These are phyloP conservation scores for Neocucurbitaria cava DNA, from an alignment of 2,329 filamentous ascomycete species.

Conservation along the genomic window DNA sequence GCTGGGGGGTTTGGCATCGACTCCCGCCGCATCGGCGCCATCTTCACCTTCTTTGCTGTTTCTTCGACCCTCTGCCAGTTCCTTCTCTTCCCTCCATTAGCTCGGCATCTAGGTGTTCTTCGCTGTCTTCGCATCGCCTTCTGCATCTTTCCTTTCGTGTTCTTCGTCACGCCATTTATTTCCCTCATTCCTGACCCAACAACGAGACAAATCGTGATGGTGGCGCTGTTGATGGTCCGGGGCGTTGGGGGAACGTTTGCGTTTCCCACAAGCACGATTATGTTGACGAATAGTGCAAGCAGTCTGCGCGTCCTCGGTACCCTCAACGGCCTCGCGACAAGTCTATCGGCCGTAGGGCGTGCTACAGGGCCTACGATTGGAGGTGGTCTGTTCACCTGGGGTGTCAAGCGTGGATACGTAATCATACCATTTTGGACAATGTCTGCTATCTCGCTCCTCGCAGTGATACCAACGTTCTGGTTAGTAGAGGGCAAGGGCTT, in stretches of 20 bases:
- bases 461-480: slow-evolving; percentile 75
- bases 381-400: slow-evolving; percentile 76
- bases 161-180: slow-evolving; percentile 82
- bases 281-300: slow-evolving; percentile 84
- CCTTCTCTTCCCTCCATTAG: slow-evolving; percentile 79
- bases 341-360: slow-evolving; percentile 79
- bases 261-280: slow-evolving; percentile 88
- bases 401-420: slow-evolving; percentile 76
- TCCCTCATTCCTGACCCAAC: slow-evolving; percentile 63
- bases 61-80: slow-evolving; percentile 85
- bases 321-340: slow-evolving; percentile 88
- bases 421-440: slow-evolving; percentile 84
- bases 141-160: slow-evolving; percentile 74
- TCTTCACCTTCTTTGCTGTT: slow-evolving; percentile 85
- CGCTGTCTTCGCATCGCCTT: slow-evolving; percentile 74
- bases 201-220: slow-evolving; percentile 66
- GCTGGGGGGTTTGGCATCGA: slow-evolving; percentile 78
- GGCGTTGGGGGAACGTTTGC: slow-evolving; percentile 79
- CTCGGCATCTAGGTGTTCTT: slow-evolving; percentile 75
- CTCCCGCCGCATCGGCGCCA: slow-evolving; percentile 78
- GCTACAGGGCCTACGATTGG: slow-evolving; percentile 78
- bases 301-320: slow-evolving; percentile 82
- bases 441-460: slow-evolving; percentile 67
- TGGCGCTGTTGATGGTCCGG: slow-evolving; percentile 75
- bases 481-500: slow-evolving; percentile 77